Evolutionary conservation across 495 filamentous ascomycete genomes (phyloP).

Genomic region (Aspergillus bertholletiae): DNA sequence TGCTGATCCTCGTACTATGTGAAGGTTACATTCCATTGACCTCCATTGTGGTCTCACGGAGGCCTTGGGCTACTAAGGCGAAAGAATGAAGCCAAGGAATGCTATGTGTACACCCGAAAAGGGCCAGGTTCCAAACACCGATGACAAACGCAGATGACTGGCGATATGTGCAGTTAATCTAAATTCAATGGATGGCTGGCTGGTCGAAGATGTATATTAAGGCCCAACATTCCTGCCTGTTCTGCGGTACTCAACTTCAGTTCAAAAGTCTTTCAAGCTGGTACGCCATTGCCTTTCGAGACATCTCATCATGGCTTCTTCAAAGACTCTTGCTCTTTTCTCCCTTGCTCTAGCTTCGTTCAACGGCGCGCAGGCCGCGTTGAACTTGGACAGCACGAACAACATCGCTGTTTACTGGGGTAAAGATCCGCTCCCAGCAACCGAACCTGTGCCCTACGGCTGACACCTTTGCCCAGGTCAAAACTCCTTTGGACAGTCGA

Average conservation of each 20-base stretch:
- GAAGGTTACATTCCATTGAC: neutral
- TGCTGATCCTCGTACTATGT: neutral
- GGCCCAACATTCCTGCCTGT: neutral
- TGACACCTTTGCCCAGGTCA: constrained; percentile 40
- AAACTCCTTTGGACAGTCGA: constrained; percentile 48
- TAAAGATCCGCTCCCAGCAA: constrained; percentile 15
- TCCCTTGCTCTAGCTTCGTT: neutral
- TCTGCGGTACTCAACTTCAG: neutral
- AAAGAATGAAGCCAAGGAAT: neutral
- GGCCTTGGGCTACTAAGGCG: neutral
- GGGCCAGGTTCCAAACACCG: neutral
- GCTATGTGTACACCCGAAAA: neutral
- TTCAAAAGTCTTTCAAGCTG: neutral
- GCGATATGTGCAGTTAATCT: neutral
- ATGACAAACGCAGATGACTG: neutral
- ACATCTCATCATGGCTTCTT: neutral
- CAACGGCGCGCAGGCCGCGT: constrained; percentile 16
- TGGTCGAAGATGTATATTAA: neutral
- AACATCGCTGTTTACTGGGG: constrained; percentile 67
- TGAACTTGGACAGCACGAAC: constrained; percentile 37
- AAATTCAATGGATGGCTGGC: neutral
- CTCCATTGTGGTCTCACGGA: neutral
- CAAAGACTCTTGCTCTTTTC: neutral
- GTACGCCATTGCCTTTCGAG: neutral
- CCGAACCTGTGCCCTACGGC: neutral